Evolutionary conservation across 2,329 filamentous ascomycete genomes (phyloP), one percentile per base, ranked within the genome.

Genomic region (Parastagonospora nodorum): DNA sequence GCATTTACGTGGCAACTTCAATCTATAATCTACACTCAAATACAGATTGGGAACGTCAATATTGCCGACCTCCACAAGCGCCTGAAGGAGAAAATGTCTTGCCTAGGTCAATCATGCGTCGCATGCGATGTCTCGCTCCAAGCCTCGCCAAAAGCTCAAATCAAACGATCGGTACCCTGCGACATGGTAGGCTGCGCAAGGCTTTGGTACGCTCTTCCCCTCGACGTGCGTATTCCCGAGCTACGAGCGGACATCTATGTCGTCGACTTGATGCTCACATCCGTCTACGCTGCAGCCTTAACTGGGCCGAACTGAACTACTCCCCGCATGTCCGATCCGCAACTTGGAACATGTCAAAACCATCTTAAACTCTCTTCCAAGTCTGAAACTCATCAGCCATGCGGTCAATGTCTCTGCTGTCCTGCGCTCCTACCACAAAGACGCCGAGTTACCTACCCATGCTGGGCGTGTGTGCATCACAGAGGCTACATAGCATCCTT

Each of bases 141-240:
- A 53, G 9, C 40, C 55, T 7, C n/a, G 29, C 9, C 38, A 5
- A 47, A 45, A 19, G 36, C 42, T 27, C 47, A 55, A 8, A 55
- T 69, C 7, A 54, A 66, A 10, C 64, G 69, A 11, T 52, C 67
- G 7, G 60, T 50, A 11, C 60, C 61, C 8, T 72, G 69, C 45
- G 39, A 54, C 10, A 12, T 45, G 1, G 12, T 42, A 2, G 32
- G 53, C 10, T 72, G 69, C 41, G 48, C 50, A 14, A 45, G 37
- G 16, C 57, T 67, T 15, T 72, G 63, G 62, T 61, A 66, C 16
- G 37, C 44, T 10, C 40, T 64, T 4, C 60, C 66, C 5, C 39
- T 72, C 4, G 59, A 72, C 8, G 46, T 71, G 4, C 64, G 63
- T 11, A 58, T 72, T 4, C 64, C 68, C 7, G 69, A 73, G 50